Conservation (phyloP, 2,329 filamentous ascomycete genomes). For the Ascochyta viciae-villosae region DNA sequence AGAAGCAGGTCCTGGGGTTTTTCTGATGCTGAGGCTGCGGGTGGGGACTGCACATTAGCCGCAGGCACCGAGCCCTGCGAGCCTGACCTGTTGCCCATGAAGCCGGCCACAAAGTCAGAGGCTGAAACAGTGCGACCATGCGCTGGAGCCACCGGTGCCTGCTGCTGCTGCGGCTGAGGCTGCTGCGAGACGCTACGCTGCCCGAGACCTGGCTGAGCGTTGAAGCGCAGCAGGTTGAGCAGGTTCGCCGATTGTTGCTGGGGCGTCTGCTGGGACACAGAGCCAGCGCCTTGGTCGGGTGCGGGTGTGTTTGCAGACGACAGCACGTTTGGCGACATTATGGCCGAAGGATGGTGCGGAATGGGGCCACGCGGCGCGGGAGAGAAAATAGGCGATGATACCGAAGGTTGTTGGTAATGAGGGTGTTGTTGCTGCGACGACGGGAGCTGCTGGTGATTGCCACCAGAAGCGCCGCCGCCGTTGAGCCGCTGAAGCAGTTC, state of each 20-base stretch:
- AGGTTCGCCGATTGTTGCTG: conserved; percentile 61
- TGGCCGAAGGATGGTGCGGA: conserved; percentile 63
- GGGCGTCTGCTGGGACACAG: conserved; percentile 49
- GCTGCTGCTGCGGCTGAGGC: conserved; percentile 16
- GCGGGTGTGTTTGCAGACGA: conserved; percentile 54
- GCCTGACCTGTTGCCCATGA: conserved; percentile 57
- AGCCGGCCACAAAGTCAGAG: conserved; percentile 64
- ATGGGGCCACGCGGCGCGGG: conserved; percentile 61
- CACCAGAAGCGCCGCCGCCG: conserved; percentile 36
- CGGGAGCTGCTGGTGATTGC: conserved; percentile 30
- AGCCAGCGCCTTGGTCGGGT: conserved; percentile 48
- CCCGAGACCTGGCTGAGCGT: conserved; percentile 53
- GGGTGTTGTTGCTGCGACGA: conserved; percentile 33
- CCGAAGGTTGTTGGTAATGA: conserved; percentile 62
- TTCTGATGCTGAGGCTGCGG: conserved; percentile 49
- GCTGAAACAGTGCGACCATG: conserved; percentile 57
- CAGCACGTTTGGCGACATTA: conserved; percentile 64
- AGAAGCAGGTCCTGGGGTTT: conserved; percentile 87
- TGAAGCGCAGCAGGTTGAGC: conserved; percentile 71
- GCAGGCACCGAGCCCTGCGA: conserved; percentile 43
- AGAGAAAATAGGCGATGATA: conserved; percentile 65
- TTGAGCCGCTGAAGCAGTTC: conserved; percentile 55
- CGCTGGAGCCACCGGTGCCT: conserved; percentile 24
- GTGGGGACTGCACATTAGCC: conserved; percentile 35
- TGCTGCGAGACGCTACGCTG: conserved; percentile 44